phyloP scores from a whole-genome alignment of 2,329 filamentous ascomycete genomes.

The Phaeosphaeriaceae sp. region DNA sequence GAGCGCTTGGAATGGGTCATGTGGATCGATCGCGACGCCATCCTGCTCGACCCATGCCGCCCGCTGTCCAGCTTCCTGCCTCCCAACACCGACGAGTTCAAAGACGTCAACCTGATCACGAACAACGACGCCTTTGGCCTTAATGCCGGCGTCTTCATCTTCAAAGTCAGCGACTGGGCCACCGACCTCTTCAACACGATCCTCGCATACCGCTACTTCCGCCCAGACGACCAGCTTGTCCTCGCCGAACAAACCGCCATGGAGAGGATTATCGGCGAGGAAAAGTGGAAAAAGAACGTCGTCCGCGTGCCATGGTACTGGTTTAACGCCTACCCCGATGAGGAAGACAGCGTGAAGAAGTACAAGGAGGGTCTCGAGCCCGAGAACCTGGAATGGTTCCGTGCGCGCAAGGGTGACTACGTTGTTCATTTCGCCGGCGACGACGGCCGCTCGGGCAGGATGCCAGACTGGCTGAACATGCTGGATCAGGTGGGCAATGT shows the following conservation, averaged over 20 bases:
- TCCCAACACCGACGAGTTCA: slow-evolving; percentile 17
- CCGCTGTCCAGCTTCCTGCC: slow-evolving; percentile 51
- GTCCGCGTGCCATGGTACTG: slow-evolving; percentile 51
- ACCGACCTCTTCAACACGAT: slow-evolving; percentile 49
- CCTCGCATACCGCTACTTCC: slow-evolving; percentile 48
- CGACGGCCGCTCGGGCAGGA: slow-evolving; percentile 40
- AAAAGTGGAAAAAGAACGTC: slow-evolving; percentile 37
- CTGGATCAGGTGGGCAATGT: slow-evolving; percentile 28
- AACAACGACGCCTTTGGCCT: slow-evolving; percentile 50
- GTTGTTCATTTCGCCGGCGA: slow-evolving; percentile 53
- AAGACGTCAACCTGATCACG: slow-evolving; percentile 41
- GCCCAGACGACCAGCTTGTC: slow-evolving; percentile 39
- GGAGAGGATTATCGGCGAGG: slow-evolving; percentile 44
- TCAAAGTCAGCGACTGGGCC: slow-evolving; percentile 50
- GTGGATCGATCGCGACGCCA: slow-evolving; percentile 54
- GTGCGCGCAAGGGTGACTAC: slow-evolving; percentile 51
- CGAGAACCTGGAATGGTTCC: slow-evolving; percentile 40
- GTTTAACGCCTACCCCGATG: slow-evolving; percentile 53
- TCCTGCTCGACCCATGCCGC: slow-evolving; percentile 52
- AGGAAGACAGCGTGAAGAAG: slow-evolving; percentile 18
- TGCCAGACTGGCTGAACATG: slow-evolving; percentile 45
- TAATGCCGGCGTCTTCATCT: slow-evolving; percentile 52
- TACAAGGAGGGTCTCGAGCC: slow-evolving; percentile 46
- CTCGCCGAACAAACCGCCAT: slow-evolving; percentile 53
- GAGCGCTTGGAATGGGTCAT: slow-evolving; percentile 52